A percentile compares a stretch with the other conserved stretches of the same genome.
Evolutionary conservation across 768 basidiomycete genomes (phyloP).

Genomic region (Amanita brunnescens): DNA sequence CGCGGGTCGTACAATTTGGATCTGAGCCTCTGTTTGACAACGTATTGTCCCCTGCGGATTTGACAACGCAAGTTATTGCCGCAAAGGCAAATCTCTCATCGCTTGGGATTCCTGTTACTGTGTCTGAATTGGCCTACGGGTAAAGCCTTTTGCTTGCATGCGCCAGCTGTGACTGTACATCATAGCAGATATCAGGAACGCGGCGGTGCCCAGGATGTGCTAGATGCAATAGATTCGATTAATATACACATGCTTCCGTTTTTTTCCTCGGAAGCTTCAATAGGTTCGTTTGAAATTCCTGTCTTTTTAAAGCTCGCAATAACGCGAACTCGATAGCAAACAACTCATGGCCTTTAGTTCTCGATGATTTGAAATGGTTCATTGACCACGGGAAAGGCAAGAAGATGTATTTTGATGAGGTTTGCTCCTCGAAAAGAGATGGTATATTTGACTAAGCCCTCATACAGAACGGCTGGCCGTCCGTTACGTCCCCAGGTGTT

Average conservation of each 20-base stretch:
- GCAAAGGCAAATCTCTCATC: conserved; percentile 35
- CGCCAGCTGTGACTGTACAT: background rate
- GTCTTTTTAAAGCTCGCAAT: background rate
- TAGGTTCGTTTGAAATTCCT: conserved; percentile 22
- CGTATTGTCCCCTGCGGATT: conserved; percentile 32
- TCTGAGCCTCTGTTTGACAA: conserved; percentile 48
- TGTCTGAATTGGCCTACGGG: conserved; percentile 42
- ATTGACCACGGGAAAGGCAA: conserved; percentile 44
- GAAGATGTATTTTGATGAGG: conserved; percentile 58
- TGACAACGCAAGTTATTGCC: conserved; percentile 36
- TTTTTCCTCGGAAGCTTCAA: conserved; percentile 39
- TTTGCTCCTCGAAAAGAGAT: conserved; percentile 9
- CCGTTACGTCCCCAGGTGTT: conserved; percentile 40
- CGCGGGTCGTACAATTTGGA: conserved; percentile 49
- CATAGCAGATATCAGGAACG: conserved; percentile 28
- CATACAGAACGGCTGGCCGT: conserved; percentile 56
- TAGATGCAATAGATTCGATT: conserved; percentile 44
- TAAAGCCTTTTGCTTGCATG: conserved; percentile 15
- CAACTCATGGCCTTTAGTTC: conserved; percentile 43
- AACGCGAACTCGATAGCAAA: conserved; percentile 21
- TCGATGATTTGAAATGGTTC: conserved; percentile 47
- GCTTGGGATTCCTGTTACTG: conserved; percentile 48
- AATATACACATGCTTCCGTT: conserved; percentile 56
- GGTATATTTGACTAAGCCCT: background rate
- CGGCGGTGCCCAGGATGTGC: conserved; percentile 40